Conservation (phyloP, 164 flowering plant species). For the Piper longum region DNA sequence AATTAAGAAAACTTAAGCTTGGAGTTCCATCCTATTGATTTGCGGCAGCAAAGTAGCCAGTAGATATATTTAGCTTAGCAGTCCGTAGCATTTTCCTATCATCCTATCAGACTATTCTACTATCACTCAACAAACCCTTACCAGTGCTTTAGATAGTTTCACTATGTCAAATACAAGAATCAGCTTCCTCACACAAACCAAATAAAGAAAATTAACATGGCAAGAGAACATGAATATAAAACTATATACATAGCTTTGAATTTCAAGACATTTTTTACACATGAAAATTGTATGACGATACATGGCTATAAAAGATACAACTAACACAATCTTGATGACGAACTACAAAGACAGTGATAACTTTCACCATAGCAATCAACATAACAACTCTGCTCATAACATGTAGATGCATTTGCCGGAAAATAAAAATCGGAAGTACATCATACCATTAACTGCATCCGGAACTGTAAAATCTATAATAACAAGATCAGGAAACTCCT, state of each 20-base stretch:
- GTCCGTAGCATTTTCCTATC: too few relatives aligned
- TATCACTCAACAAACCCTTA: too few relatives aligned
- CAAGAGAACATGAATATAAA: not conserved
- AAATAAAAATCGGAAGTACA: not conserved
- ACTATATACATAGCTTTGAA: too few relatives aligned
- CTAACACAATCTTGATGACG: not conserved
- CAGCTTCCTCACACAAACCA: not conserved
- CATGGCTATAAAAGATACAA: not conserved
- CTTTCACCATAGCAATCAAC: not conserved
- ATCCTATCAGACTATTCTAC: too few relatives aligned
- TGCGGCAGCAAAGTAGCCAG: too few relatives aligned
- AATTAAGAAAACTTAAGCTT: too few relatives aligned
- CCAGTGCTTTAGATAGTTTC: too few relatives aligned
- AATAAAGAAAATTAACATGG: not conserved
- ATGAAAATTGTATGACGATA: not conserved
- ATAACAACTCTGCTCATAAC: not conserved
- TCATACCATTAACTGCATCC: constrained; percentile 77
- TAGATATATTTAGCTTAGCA: too few relatives aligned
- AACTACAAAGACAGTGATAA: not conserved
- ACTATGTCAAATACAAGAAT: not conserved
- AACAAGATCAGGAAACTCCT: constrained; percentile 52
- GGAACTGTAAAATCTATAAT: constrained; percentile 90
- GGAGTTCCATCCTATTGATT: too few relatives aligned
- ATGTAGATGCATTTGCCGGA: not conserved
- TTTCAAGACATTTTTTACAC: not conserved